Base-by-base conservation (phyloP, 2,329 filamentous ascomycete species). In the Dactylonectria estremocensis region DNA sequence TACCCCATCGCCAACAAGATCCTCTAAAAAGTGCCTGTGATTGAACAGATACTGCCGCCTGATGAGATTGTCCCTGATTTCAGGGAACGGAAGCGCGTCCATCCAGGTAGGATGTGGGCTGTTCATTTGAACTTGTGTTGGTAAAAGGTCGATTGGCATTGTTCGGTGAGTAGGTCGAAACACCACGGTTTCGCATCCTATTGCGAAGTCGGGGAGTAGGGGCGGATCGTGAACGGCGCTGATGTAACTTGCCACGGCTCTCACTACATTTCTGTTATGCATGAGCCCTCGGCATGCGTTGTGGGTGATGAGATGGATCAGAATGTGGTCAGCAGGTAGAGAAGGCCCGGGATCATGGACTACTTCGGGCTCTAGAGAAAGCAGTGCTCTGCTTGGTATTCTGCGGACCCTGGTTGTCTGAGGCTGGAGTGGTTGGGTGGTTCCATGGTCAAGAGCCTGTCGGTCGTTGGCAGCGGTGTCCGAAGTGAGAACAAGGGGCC, bases 91-190 rank as follows among this genome's bases (percentile, higher is more conserved):
- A 2, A 73, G 10, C 3, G 57, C 28, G 14, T 69, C 66, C 7
- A 73, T 69, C 69, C 68, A 73, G 8, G 22, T 45, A 3, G 66
- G 59, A n/a, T 73, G 71, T 3, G 68, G 64, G 1, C 24, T 59
- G 31, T 55, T 69, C 70, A 72, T 72, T 28, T 72, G 71, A 24
- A 69, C 56, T 14, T 65, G 50, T 10, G 70, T 73, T 46, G 71
- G 70, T 9, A 54, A 16, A 1, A 72, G 70, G 9, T 22, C 37
- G 3, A 43, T 5, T 10, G 66, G 71, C 7, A 73, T 20, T 11
- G 35, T 16, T 40, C 22, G 45, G 14, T 58, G 14, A 3, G 52
- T 18, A 1, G 48, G 46, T 9, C 61, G 69, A 3, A 72, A 11
- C 3, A 72, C 50, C 0, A 33, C 37, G 1, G 56, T 43, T 5